A percentile compares a stretch with the other conserved stretches of the same genome.
phyloP scores from a whole-genome alignment of 805 yeast genomes.

The Hanseniaspora thailandica region DNA sequence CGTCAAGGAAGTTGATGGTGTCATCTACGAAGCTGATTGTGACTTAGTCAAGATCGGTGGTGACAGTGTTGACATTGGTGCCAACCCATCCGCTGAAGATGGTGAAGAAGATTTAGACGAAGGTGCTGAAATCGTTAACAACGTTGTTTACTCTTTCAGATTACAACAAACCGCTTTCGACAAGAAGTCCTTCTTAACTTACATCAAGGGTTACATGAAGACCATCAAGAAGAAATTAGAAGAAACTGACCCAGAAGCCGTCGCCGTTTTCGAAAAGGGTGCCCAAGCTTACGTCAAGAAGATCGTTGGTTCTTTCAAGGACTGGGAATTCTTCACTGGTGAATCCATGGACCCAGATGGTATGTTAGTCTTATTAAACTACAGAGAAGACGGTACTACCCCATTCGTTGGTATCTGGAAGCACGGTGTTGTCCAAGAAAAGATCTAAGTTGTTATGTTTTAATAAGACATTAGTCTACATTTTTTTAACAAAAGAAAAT shows the following conservation, averaged over 20 bases:
- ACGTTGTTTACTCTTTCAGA: slow-evolving; percentile 97
- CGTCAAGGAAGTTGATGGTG: slow-evolving; percentile 73
- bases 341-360: slow-evolving; percentile 99
- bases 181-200: slow-evolving; percentile 93
- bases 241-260: slow-evolving; percentile 78
- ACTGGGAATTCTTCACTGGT: slow-evolving; percentile 99
- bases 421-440: slow-evolving; percentile 85
- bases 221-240: slow-evolving; percentile 79
- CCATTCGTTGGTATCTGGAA: slow-evolving; percentile 98
- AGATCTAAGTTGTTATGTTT: slow-evolving; percentile 51
- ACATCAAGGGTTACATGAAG: slow-evolving; percentile 99
- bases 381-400: slow-evolving; percentile 98
- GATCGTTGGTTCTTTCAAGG: slow-evolving; percentile 87
- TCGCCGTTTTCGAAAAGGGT: slow-evolving; percentile 90
- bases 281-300: slow-evolving; percentile 94
- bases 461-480: neutral
- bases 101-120: slow-evolving; percentile 76
- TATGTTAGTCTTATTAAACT: slow-evolving; percentile 94
- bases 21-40: slow-evolving; percentile 94
- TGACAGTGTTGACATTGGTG: slow-evolving; percentile 96
- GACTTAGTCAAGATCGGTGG: slow-evolving; percentile 78
- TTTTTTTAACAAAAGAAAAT: slow-evolving; percentile 5
- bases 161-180: slow-evolving; percentile 90
- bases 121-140: slow-evolving; percentile 85
- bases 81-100: slow-evolving; percentile 98